Percentiles rank a stretch among this genome's conserved stretches.
These are phyloP conservation scores for Zasmidium cellare DNA, from an alignment of 2,329 filamentous ascomycete genomes.

Conservation along the genomic window DNA sequence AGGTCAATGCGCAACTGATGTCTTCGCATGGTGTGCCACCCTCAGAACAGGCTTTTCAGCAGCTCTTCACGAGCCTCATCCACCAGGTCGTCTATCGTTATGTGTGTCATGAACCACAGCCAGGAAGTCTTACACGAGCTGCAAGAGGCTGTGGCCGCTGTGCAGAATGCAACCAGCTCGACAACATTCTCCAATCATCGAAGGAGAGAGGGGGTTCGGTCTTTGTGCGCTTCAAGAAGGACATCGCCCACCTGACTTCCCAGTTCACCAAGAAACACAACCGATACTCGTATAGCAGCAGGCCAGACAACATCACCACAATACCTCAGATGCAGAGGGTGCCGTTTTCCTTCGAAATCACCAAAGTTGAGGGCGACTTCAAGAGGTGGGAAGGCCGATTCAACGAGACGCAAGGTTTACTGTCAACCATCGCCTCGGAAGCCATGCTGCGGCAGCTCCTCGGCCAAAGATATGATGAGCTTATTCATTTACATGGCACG, in stretches of 20 bases:
- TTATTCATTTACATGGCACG: background rate
- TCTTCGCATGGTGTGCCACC: background rate
- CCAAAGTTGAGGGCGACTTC: background rate
- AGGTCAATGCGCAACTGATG: background rate
- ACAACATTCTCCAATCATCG: background rate
- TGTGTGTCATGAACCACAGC: background rate
- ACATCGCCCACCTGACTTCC: background rate
- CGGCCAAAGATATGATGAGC: background rate
- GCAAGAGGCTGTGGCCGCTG: background rate
- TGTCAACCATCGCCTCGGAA: background rate
- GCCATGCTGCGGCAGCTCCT: background rate
- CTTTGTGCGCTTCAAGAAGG: background rate
- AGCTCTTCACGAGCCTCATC: background rate
- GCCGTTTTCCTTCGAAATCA: background rate
- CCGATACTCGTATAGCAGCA: background rate
- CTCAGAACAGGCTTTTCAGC: background rate
- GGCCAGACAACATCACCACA: background rate
- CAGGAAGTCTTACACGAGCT: background rate
- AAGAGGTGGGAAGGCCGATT: background rate
- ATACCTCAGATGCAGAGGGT: background rate
- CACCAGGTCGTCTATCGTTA: background rate
- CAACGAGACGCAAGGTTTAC: background rate
- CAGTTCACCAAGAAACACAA: background rate
- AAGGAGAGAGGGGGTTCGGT: background rate
- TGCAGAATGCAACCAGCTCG: background rate